phyloP scores from a whole-genome alignment of 768 basidiomycete species.

The Russula emetica region DNA sequence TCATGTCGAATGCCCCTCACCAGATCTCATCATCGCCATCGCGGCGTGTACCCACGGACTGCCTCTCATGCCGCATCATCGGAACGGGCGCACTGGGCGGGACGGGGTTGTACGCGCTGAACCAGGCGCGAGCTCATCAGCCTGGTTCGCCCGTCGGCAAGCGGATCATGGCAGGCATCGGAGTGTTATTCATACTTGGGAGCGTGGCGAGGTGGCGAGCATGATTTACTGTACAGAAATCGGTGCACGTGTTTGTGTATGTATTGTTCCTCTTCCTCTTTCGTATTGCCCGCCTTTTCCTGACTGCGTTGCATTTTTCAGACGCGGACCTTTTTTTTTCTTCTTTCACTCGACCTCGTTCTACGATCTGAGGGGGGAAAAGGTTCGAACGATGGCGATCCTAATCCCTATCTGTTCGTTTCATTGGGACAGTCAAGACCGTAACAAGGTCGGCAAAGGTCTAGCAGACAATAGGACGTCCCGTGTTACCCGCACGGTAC shows the following conservation, averaged over 20 bases:
- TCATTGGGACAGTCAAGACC: not conserved
- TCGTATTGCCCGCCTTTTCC: not conserved
- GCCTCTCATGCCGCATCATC: constrained; percentile 64
- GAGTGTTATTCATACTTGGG: constrained; percentile 37
- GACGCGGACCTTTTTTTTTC: not conserved
- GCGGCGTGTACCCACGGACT: constrained; percentile 38
- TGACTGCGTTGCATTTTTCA: not conserved
- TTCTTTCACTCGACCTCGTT: not conserved
- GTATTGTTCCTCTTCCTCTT: not conserved
- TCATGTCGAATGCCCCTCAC: not conserved
- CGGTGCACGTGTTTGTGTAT: not conserved
- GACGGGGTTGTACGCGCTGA: constrained; percentile 64
- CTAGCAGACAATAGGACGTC: not conserved
- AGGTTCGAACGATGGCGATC: not conserved
- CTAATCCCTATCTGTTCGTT: not conserved
- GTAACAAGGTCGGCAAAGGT: not conserved
- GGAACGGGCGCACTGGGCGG: constrained; percentile 60
- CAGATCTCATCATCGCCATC: not conserved
- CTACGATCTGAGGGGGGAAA: not conserved
- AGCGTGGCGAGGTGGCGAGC: constrained; percentile 24
- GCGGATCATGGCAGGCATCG: constrained; percentile 55
- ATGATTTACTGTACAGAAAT: constrained; percentile 1
- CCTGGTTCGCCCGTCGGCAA: constrained; percentile 61
- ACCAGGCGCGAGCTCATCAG: constrained; percentile 56
- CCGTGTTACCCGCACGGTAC: not conserved